Evolutionary conservation across 164 flowering plant species (phyloP).

Genomic region (Hamamelis virginiana): DNA sequence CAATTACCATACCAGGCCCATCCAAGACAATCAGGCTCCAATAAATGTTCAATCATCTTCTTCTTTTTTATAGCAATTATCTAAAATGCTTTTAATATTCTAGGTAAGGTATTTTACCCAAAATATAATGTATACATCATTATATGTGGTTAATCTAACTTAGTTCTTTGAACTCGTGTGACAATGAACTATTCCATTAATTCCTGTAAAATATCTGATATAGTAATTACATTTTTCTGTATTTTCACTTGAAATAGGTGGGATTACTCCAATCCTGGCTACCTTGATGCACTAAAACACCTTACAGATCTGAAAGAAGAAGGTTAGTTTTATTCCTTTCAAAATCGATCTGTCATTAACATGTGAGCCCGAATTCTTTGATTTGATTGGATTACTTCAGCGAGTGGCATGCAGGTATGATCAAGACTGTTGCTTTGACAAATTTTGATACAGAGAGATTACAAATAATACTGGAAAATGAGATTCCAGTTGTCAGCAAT

Average conservation of each 20-base stretch:
- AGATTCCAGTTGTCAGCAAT: slow-evolving; percentile 91
- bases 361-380: slow-evolving; percentile 11
- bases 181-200: no score
- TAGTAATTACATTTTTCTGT: neutral
- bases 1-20: neutral
- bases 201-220: neutral
- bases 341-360: neutral
- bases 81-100: no score
- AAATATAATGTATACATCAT: neutral
- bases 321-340: slow-evolving; percentile 42
- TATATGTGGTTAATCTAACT: neutral
- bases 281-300: slow-evolving; percentile 96
- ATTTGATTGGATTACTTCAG: slow-evolving; percentile 24
- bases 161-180: no score
- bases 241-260: slow-evolving; percentile 56
- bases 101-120: neutral
- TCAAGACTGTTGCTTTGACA: slow-evolving; percentile 92
- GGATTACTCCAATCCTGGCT: slow-evolving; percentile 94
- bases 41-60: neutral
- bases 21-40: neutral
- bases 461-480: slow-evolving; percentile 80
- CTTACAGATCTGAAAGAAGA: slow-evolving; percentile 93
- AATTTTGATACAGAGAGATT: slow-evolving; percentile 96
- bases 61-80: neutral
- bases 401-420: slow-evolving; percentile 72